Percentiles rank a stretch among this genome's conserved stretches.
phyloP scores from a whole-genome alignment of 768 basidiomycete genomes.

The Asterophora parasitica region DNA sequence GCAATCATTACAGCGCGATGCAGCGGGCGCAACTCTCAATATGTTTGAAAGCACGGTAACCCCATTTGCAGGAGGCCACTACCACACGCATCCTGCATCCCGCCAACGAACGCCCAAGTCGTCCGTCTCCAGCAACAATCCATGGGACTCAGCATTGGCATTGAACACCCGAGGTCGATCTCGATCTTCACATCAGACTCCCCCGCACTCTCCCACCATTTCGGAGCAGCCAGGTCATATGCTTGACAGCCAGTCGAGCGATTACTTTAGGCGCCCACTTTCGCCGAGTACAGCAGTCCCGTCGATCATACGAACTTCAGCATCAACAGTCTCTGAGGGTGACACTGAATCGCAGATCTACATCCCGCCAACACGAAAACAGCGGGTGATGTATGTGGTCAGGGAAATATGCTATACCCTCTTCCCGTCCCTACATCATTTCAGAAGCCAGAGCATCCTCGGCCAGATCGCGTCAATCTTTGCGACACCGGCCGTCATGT shows the following conservation, averaged over 20 bases:
- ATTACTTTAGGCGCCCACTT: conserved; percentile 12
- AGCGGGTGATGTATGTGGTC: conserved; percentile 34
- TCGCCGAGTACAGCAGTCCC: conserved; percentile 36
- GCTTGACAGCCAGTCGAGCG: conserved; percentile 13
- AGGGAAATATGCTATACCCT: conserved; percentile 53
- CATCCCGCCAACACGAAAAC: conserved; percentile 35
- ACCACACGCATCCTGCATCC: conserved; percentile 37
- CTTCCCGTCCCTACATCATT: conserved; percentile 81
- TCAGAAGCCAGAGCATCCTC: conserved; percentile 62
- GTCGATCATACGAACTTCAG: conserved; percentile 53
- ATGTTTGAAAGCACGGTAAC: conserved; percentile 64
- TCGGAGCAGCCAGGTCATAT: conserved; percentile 19
- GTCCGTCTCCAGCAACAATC: conserved; percentile 28
- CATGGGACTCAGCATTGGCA: conserved; percentile 44
- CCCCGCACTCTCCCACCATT: conserved; percentile 18
- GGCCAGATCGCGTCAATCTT: conserved; percentile 73
- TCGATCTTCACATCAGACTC: conserved; percentile 18
- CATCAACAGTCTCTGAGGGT: conserved; percentile 35
- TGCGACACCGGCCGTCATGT: conserved; percentile 82
- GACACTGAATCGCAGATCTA: conserved; percentile 43
- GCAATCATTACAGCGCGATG: conserved; percentile 68
- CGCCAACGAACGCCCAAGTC: conserved; percentile 21
- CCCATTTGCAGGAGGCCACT: conserved; percentile 75
- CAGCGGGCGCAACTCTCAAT: conserved; percentile 50
- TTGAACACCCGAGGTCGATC: conserved; percentile 42